phyloP scores from a whole-genome alignment of 2,329 filamentous ascomycete genomes.

The Tothia fuscella region DNA sequence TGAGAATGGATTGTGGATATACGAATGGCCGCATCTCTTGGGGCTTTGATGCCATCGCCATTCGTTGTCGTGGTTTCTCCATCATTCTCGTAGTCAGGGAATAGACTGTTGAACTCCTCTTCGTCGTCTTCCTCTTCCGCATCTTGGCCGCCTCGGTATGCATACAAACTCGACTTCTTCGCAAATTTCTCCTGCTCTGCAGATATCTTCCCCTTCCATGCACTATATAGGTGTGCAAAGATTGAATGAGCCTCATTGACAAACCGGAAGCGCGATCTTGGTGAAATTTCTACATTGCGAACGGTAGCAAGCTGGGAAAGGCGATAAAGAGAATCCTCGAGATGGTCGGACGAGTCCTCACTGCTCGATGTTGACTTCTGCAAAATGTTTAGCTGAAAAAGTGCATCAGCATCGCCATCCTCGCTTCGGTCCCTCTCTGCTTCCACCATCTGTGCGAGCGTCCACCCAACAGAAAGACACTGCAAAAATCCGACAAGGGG shows the following conservation, averaged over 20 bases:
- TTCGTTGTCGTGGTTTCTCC: constrained; percentile 21
- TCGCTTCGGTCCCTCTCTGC: not conserved
- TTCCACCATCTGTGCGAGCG: not conserved
- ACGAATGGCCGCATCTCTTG: constrained; percentile 18
- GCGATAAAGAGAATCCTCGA: not conserved
- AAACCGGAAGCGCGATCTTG: not conserved
- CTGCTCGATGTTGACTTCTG: not conserved
- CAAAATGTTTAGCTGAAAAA: not conserved
- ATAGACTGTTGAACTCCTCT: constrained; percentile 66
- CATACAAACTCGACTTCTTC: constrained; percentile 65
- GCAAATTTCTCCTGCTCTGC: constrained; percentile 66
- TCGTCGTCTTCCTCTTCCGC: constrained; percentile 64
- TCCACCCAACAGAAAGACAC: constrained; percentile 65
- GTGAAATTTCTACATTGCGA: constrained; percentile 1
- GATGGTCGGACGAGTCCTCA: not conserved
- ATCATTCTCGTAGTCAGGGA: constrained; percentile 58
- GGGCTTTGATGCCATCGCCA: constrained; percentile 14
- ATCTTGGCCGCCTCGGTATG: constrained; percentile 65
- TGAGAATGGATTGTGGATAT: constrained; percentile 8
- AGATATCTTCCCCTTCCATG: constrained; percentile 69
- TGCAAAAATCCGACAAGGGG: constrained; percentile 70
- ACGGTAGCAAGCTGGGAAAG: constrained; percentile 1
- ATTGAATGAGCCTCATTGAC: constrained; percentile 36
- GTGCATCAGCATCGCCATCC: not conserved
- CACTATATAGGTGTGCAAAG: constrained; percentile 60